Conservation (phyloP, 164 flowering plant genomes). For the Berberis thunbergii region DNA sequence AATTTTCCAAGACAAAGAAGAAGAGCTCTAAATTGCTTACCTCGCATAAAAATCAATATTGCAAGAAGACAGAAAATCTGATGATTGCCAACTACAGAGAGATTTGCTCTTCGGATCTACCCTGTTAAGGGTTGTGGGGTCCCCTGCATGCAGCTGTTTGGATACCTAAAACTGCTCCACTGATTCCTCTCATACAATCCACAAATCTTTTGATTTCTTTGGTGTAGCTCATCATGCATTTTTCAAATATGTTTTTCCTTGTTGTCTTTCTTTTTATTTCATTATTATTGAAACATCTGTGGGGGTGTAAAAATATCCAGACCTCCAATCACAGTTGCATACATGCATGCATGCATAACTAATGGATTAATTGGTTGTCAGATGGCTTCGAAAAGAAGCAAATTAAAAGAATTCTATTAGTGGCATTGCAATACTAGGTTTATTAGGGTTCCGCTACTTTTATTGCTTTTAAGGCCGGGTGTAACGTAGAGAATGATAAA, state of each 20-base stretch:
- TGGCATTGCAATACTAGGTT: too few species aligned
- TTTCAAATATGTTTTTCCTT: not conserved
- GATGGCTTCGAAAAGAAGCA: too few species aligned
- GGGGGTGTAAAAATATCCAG: too few species aligned
- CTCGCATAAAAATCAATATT: conserved; percentile 5
- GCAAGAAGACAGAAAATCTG: conserved; percentile 13
- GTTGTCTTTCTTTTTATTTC: too few species aligned
- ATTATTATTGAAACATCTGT: too few species aligned
- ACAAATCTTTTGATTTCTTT: not conserved
- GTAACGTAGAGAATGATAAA: too few species aligned
- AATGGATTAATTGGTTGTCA: not conserved
- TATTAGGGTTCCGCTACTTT: too few species aligned
- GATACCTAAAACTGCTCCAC: not conserved
- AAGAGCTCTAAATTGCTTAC: not conserved
- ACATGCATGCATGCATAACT: not conserved
- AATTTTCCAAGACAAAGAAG: not conserved
- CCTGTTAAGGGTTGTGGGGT: conserved; percentile 4
- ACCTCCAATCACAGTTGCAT: not conserved
- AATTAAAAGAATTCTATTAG: too few species aligned
- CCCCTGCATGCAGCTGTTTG: not conserved
- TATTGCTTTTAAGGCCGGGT: too few species aligned
- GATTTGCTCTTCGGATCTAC: conserved; percentile 11
- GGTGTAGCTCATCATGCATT: not conserved
- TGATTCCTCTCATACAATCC: conserved; percentile 7
- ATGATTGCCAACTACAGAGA: conserved; percentile 11